Evolutionary conservation across 169 alveolate genomes (phyloP), one percentile per base, ranked within the genome.

Genomic region (Eimeria falciformis): DNA sequence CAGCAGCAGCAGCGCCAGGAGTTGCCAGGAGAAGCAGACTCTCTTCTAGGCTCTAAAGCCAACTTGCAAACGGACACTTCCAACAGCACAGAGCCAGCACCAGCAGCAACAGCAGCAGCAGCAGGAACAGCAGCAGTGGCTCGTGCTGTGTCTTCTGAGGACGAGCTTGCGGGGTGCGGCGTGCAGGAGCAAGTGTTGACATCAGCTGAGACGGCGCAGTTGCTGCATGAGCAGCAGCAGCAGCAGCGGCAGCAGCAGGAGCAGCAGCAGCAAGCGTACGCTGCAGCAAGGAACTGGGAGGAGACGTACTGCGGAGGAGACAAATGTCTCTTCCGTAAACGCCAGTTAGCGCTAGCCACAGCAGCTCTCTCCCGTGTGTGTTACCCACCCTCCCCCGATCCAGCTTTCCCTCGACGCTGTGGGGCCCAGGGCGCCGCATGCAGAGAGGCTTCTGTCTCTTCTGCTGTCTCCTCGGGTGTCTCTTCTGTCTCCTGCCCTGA

Each of bases 271-370:
- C 56, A 47, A n/a, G 92, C 84, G 33, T 86, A 86, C 86, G 21
- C 33, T 18, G 71, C 77, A 14, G 92, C 81, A 23, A 55, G 81
- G 53, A 46, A 84, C 12, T 86, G 92, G 92, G 66, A 75, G 77
- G 86, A 86, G 75, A 29, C n/a, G 78, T 86, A 86, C 78, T 86
- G 92, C 86, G 84, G 71, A 23, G 92, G 92, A 11, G 92, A 86
- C 55, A 56, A 43, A 23, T 75, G 17, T 46, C 84, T 56, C 40
- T 86, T 86, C 73, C 66, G 86, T 5, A 50, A 50, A 69, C 83
- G 58, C 40, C 91, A 84, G 66, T 83, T 66, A 55, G 69, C 78
- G 21, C 81, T 25, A 40, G 91, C 79, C 62, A 78, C 91, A 43
- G 91, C 91, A 62, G 79, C 79, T 47, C 66, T 58, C 9, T 46